These are phyloP conservation scores for Maudiozyma bulderi DNA, from an alignment of 805 yeast genomes.

Conservation along the genomic window DNA sequence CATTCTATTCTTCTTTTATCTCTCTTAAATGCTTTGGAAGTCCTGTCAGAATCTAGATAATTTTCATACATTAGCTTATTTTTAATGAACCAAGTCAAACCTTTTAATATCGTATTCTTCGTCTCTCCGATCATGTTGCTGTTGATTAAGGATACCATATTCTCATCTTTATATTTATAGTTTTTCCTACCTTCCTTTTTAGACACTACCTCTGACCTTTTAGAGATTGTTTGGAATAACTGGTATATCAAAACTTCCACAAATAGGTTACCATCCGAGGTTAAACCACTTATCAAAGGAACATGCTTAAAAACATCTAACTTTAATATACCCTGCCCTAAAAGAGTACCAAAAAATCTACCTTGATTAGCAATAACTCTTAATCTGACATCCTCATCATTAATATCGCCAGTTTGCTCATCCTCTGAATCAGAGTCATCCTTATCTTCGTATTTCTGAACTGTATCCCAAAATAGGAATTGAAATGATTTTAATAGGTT, in stretches of 20 bases:
- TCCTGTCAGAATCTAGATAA: constrained; percentile 13
- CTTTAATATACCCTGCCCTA: constrained; percentile 65
- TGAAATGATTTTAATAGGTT: constrained; percentile 75
- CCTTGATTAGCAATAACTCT: constrained; percentile 64
- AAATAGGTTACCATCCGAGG: constrained; percentile 53
- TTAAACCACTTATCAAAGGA: constrained; percentile 59
- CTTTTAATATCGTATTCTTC: constrained; percentile 23
- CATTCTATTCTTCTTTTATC: constrained; percentile 27
- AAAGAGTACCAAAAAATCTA: constrained; percentile 64
- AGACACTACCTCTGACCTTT: constrained; percentile 43
- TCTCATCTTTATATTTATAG: constrained; percentile 23
- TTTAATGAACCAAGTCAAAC: constrained; percentile 24
- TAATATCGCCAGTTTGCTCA: constrained; percentile 28
- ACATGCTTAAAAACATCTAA: constrained; percentile 64
- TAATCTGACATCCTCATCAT: constrained; percentile 46
- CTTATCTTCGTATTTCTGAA: constrained; percentile 60
- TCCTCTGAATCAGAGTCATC: constrained; percentile 29
- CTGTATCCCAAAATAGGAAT: constrained; percentile 78
- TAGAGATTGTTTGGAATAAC: constrained; percentile 54
- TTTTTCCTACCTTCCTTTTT: constrained; percentile 25
- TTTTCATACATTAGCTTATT: constrained; percentile 20
- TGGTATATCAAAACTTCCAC: constrained; percentile 65
- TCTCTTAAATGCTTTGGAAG: constrained; percentile 17
- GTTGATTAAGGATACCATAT: constrained; percentile 16
- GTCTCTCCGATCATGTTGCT: constrained; percentile 21